These are phyloP conservation scores for Globisporangium recalcitrans DNA, from an alignment of 352 stramenopile genomes.

Conservation along the genomic window DNA sequence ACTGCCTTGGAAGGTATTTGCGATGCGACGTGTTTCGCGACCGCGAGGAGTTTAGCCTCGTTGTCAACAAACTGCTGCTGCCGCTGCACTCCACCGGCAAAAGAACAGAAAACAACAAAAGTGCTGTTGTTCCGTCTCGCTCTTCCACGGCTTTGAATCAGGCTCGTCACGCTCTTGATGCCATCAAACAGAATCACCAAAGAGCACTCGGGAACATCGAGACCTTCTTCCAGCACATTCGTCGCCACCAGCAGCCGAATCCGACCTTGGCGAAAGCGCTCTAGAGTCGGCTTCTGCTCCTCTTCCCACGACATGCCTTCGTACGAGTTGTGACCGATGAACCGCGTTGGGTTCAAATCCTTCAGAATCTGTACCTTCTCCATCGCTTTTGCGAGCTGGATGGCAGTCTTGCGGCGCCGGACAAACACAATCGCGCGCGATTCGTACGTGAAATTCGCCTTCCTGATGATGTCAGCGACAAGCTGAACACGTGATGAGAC, in stretches of 20 bases:
- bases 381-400: conserved; percentile 62
- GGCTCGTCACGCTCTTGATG: conserved; percentile 57
- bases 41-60: conserved; percentile 38
- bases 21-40: conserved; percentile 32
- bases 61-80: conserved; percentile 51
- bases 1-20: conserved; percentile 40
- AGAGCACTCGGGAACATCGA: conserved; percentile 75
- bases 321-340: conserved; percentile 78
- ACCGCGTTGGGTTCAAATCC: conserved; percentile 61
- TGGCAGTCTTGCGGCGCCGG: conserved; percentile 54
- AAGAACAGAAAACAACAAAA: conserved; percentile 71
- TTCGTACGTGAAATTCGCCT: conserved; percentile 41
- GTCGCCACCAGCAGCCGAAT: conserved; percentile 73
- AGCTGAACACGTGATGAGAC: conserved; percentile 54
- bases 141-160: conserved; percentile 74
- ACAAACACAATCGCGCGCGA: conserved; percentile 81
- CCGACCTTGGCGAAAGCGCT: conserved; percentile 56
- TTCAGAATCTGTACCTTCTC: conserved; percentile 44
- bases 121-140: conserved; percentile 47
- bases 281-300: conserved; percentile 66
- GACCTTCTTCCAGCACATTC: conserved; percentile 74
- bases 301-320: conserved; percentile 81
- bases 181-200: conserved; percentile 78
- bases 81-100: conserved; percentile 27
- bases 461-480: conserved; percentile 40